phyloP scores from a whole-genome alignment of 345 rosid species.

The Linum lewisii region DNA sequence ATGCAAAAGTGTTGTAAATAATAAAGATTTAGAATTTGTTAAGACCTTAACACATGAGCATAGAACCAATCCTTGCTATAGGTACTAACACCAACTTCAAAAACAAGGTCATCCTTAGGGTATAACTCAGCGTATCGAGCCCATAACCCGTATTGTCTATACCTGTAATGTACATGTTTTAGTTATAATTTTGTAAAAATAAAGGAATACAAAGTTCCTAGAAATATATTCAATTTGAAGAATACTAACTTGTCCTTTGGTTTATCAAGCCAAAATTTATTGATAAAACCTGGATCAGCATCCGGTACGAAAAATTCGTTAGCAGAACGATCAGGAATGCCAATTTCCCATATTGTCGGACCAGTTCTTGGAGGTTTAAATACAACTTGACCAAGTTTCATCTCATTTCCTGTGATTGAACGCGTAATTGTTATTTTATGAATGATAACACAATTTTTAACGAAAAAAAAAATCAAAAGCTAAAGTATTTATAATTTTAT shows the following conservation, averaged over 20 bases:
- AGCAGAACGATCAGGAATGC: conserved; percentile 63
- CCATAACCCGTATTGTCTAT: conserved; percentile 80
- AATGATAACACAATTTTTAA: too few relatives aligned
- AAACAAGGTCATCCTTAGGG: conserved; percentile 41
- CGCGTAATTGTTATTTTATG: neutral
- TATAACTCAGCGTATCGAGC: too few relatives aligned
- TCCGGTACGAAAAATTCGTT: conserved; percentile 63
- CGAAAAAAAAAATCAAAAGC: too few relatives aligned
- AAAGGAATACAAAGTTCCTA: neutral
- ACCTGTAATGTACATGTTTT: conserved; percentile 23
- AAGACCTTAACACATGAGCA: too few relatives aligned
- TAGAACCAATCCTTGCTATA: conserved; percentile 58
- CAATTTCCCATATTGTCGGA: conserved; percentile 79
- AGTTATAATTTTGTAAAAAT: too few relatives aligned
- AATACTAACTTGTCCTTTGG: conserved; percentile 26
- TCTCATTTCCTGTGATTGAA: conserved; percentile 31
- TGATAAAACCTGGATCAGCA: conserved; percentile 37
- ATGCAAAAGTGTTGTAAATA: too few relatives aligned
- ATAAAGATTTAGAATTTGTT: too few relatives aligned
- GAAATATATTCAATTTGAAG: neutral
- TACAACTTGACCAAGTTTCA: conserved; percentile 33
- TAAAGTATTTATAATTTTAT: too few relatives aligned
- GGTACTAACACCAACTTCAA: conserved; percentile 32
- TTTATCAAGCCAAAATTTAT: conserved; percentile 22
- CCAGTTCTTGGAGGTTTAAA: conserved; percentile 68